Evolutionary conservation across 805 yeast genomes (phyloP), one percentile per base, ranked within the genome.

Genomic region (Yamadazyma kitorensis): DNA sequence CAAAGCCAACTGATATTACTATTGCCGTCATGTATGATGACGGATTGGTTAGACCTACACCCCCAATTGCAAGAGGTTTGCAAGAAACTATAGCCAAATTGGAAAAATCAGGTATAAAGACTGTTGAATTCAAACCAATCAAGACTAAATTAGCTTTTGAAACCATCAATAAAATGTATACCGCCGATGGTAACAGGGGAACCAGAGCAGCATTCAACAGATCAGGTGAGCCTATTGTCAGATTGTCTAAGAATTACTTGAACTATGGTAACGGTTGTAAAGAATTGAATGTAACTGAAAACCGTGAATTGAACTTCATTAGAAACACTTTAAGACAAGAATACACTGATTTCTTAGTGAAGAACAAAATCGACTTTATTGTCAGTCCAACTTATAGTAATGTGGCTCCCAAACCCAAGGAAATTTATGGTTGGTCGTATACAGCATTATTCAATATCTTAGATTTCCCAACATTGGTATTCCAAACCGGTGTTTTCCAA

Each of bases 401-500:
- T 41, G 80, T 78, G 31, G 86, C 93, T 11, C 85, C 87, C 27
- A 72, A 70, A 33, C 76, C 82, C 15, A 76, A 73, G 29, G 67
- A 70, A 32, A 71, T 82, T 5, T 75, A 72, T 54, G 82, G 82
- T 57, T 85, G 93, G 89, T 84, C 88, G 4, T 85, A 85, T 65
- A 82, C 91, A 4, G 61, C 87, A 2, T 68, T 82, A 43, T 85
- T 79, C 74, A 84, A 84, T 59, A 55, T 83, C 39, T 57, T 82
- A 43, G 93, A 84, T 55, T 67, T 76, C 49, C 88, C 93, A 24
- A 75, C 80, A 24, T 74, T 80, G 39, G 70, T 70, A 1, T 67
- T 77, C 61, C 86, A 83, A 47, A 71, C 86, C 3, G 78, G 84
- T 6, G 57, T 79, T 43, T 61, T 52, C 40, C 83, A 71, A 51